These are phyloP conservation scores for Podospora comata DNA, from an alignment of 495 filamentous ascomycete genomes.

Conservation along the genomic window DNA sequence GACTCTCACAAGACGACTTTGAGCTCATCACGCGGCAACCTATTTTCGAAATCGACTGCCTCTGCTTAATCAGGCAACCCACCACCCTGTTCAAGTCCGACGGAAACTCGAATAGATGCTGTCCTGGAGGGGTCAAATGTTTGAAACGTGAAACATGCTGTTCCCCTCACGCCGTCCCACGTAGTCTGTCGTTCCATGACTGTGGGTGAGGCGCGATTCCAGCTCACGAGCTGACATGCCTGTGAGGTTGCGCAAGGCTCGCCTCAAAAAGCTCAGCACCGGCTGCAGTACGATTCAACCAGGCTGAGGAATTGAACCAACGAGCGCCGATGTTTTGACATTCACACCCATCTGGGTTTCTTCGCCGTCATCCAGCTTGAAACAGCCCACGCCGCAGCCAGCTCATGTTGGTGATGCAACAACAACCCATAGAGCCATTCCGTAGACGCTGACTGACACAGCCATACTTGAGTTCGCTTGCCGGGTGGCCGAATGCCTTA, in stretches of 20 bases:
- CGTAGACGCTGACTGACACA: neutral
- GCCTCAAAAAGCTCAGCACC: neutral
- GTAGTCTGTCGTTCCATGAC: neutral
- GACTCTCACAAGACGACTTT: neutral
- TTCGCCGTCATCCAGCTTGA: neutral
- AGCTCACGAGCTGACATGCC: neutral
- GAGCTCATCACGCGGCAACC: neutral
- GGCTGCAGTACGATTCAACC: neutral
- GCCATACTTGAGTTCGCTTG: neutral
- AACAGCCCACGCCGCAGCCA: neutral
- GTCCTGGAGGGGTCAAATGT: conserved; percentile 4
- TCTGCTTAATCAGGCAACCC: neutral
- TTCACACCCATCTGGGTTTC: neutral
- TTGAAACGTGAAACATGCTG: conserved; percentile 11
- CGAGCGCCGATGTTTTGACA: neutral
- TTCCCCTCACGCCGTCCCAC: conserved; percentile 1
- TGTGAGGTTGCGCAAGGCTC: neutral
- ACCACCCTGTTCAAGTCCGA: neutral
- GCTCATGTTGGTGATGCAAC: neutral
- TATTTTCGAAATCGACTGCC: neutral
- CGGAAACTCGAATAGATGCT: neutral
- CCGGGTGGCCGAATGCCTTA: too few relatives aligned
- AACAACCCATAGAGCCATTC: neutral
- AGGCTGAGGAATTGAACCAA: neutral
- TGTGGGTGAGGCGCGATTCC: neutral